These are phyloP conservation scores for Naegleria gruberi DNA, from an alignment of 208 protist genomes.

Conservation along the genomic window DNA sequence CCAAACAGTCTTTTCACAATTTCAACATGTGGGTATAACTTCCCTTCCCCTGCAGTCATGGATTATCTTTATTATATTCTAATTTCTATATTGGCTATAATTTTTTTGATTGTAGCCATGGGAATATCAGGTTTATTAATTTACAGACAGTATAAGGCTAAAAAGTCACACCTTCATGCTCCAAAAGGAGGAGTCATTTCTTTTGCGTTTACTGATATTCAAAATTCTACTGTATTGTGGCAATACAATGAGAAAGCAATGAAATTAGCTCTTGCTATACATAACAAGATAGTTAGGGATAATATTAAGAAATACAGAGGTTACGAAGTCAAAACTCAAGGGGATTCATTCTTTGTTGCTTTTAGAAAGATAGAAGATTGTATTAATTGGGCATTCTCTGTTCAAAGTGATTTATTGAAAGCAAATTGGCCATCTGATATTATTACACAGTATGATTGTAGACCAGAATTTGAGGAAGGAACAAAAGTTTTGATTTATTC, in stretches of 20 bases:
- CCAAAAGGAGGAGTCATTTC: not conserved
- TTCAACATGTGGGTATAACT: too few species aligned
- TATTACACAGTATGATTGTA: not conserved
- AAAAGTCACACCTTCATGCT: too few species aligned
- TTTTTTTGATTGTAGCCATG: too few species aligned
- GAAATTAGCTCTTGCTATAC: constrained; percentile 16
- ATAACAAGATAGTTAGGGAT: constrained; percentile 30
- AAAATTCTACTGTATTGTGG: constrained; percentile 25
- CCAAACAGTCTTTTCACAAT: too few species aligned
- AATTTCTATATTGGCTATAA: too few species aligned
- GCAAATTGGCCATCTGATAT: constrained; percentile 9
- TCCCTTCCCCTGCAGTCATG: too few species aligned
- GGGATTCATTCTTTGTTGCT: not conserved
- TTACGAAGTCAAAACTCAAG: constrained; percentile 46
- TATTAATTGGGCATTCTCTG: not conserved
- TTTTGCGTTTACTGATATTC: constrained; percentile 32
- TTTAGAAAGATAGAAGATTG: not conserved
- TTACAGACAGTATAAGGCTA: too few species aligned
- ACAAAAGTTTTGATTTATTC: not conserved
- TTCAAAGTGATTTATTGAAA: constrained; percentile 8
- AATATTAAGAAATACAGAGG: constrained; percentile 24
- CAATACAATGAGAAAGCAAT: not conserved
- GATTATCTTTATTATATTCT: too few species aligned
- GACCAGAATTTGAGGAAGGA: not conserved
- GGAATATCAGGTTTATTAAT: too few species aligned